Base-by-base conservation (phyloP, 148 eudicot genomes). In the Chenopodium quinoa region DNA sequence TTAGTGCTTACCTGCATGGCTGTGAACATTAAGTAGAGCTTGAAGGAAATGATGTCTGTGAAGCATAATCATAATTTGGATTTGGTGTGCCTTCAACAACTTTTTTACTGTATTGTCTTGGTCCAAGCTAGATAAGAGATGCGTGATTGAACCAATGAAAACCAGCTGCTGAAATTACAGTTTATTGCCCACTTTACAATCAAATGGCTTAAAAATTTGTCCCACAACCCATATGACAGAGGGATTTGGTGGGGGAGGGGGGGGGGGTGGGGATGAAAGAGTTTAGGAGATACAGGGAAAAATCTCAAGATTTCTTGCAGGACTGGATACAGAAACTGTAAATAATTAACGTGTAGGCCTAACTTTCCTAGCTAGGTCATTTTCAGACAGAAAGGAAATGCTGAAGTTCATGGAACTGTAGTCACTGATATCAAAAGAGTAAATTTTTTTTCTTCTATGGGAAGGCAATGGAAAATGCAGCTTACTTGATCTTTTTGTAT, bases 1-100 rank as follows among this genome's bases (percentile, higher is more conserved):
- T 50, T 50, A 12, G 54, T 27, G 29, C 3, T 65, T 14, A 67
- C 17, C 27, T 73, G 58, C 73, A 71, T 56, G 48, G 52, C 56
- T 78, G 7, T 73, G 78, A 73, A 72, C 73, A 22, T 73, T 13
- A 25, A 52, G 70, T 19, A 75, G 58, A 64, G 17, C 44, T 13
- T 78, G 64, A 48, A 72, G 68, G 78, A 78, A 29, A 64, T 32
- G 44, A 29, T 32, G 73, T 4, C 7, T 54, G n/a, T 44, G 16
- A 72, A 72, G 25, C 13, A 44, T 10, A 10, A 46, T 72, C 22
- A 32, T 31, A 70, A 16, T 70, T 27, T 70, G 29, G 3, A 2
- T 16, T 34, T 16, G 10, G 37, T 69, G 46, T 69, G 19, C 46
- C 7, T 69, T 31, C 1, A 56, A 56, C 17, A 19, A 2, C 62